phyloP scores from a whole-genome alignment of 2,329 filamentous ascomycete genomes.

The Fusarium irregulare region DNA sequence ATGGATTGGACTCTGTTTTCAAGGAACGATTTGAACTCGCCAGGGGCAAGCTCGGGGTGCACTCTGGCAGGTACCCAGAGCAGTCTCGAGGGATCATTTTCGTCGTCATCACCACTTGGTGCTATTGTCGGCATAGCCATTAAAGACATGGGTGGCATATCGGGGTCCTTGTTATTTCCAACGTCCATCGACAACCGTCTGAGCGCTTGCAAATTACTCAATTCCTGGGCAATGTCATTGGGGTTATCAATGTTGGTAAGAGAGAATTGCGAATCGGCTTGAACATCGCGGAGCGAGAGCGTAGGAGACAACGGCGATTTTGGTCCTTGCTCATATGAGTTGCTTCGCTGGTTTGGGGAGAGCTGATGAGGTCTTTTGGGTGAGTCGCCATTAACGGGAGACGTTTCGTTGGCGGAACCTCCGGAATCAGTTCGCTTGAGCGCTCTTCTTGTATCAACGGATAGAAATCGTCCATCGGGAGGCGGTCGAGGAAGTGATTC shows the following conservation, averaged over 20 bases:
- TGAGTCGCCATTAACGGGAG: conserved; percentile 49
- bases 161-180: conserved; percentile 75
- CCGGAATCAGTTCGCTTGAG: conserved; percentile 62
- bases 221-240: conserved; percentile 88
- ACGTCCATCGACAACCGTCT: conserved; percentile 96
- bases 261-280: conserved; percentile 75
- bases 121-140: conserved; percentile 79
- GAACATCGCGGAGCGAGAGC: conserved; percentile 64
- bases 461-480: conserved; percentile 48
- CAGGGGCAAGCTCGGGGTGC: conserved; percentile 93
- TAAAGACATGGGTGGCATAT: conserved; percentile 76
- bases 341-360: conserved; percentile 55
- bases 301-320: conserved; percentile 64
- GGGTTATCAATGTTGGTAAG: conserved; percentile 91
- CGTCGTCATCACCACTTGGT: conserved; percentile 78
- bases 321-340: conserved; percentile 55
- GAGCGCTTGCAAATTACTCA: conserved; percentile 91
- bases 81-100: conserved; percentile 86
- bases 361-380: conserved; percentile 58
- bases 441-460: conserved; percentile 54
- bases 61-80: conserved; percentile 97
- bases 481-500: conserved; percentile 58
- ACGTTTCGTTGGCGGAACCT: conserved; percentile 49
- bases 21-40: conserved; percentile 95
- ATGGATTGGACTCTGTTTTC: conserved; percentile 94